Evolutionary conservation across 2,329 filamentous ascomycete species (phyloP), one percentile per base, ranked within the genome.

Genomic region (Dryadomyces quercivorus): DNA sequence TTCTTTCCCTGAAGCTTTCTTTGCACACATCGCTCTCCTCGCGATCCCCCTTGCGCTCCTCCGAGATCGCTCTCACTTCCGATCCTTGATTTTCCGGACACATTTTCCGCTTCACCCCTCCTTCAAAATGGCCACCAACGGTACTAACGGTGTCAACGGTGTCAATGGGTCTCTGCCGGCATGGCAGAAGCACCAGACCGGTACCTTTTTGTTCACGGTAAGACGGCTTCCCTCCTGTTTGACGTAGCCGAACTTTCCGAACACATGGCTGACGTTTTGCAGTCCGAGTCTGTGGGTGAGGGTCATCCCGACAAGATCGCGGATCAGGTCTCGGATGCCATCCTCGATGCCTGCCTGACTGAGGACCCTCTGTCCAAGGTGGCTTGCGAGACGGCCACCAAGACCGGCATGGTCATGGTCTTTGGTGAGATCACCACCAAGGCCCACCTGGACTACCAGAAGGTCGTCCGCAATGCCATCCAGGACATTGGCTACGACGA

Each of bases 321-420:
- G 72, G 93, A 98, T 72, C 93, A 98, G 79, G 88, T 97, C 68
- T 97, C 92, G 60, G 93, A 98, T 77, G 92, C 93, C 66, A 82
- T 98, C 67, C 91, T 98, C 77, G 93, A 98, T 80, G 93, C 93
- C 76, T 97, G 93, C 78, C 79, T 98, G 68, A 78, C 79, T 60
- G 86, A 93, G 74, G 93, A 98, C 72, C 92, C 92, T 62, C 83
- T 96, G 69, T 97, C 93, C 79, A 98, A 97, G 82, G 86, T 97
- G 65, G 93, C 93, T 71, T 98, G 93, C 75, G 93, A 98, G 81
- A 96, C 92, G 63, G 93, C 93, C 67, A 95, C 93, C 78, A 98
- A 98, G 88, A 98, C 93, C 64, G 93, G 93, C 74, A 88, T 98
- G 93, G 81, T 98, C 74, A 97, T 98, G 93, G 85, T 95, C 71